Percentiles rank a stretch among this genome's conserved stretches.
Evolutionary conservation across 495 filamentous ascomycete genomes (phyloP).

Genomic region (Penicillium desertorum): DNA sequence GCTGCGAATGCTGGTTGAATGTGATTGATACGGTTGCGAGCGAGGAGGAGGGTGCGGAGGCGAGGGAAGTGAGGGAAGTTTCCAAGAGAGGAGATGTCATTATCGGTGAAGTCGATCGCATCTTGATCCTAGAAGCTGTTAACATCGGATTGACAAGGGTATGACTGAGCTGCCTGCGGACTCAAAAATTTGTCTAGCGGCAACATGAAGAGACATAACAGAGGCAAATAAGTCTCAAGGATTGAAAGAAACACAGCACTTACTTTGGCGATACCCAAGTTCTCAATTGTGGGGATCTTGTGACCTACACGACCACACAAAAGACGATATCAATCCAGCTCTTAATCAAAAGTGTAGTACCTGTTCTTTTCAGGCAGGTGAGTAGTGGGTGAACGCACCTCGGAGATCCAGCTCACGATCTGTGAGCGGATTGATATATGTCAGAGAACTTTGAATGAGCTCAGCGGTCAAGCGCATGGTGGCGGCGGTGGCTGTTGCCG

Average conservation of each 20-base stretch:
- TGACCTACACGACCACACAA: constrained; percentile 72
- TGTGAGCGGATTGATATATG: constrained; percentile 95
- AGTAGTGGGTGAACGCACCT: constrained; percentile 71
- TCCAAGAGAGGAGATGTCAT: constrained; percentile 82
- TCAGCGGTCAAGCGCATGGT: constrained; percentile 92
- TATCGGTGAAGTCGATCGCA: constrained; percentile 96
- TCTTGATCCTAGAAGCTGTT: constrained; percentile 66
- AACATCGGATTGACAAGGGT: constrained; percentile 7
- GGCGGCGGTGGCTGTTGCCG: constrained; percentile 25
- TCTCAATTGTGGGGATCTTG: constrained; percentile 97
- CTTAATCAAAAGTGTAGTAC: constrained; percentile 78
- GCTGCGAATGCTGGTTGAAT: constrained; percentile 73
- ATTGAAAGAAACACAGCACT: constrained; percentile 13
- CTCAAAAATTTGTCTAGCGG: neutral
- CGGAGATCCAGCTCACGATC: constrained; percentile 98
- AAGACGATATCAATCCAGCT: constrained; percentile 82
- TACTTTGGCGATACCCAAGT: constrained; percentile 92
- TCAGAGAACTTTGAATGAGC: constrained; percentile 85
- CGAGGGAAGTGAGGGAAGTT: constrained; percentile 96
- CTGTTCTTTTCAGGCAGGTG: constrained; percentile 81
- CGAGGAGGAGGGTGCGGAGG: constrained; percentile 79
- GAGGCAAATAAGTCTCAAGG: neutral
- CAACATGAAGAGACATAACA: neutral
- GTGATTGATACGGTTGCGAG: constrained; percentile 78
- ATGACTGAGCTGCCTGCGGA: neutral